phyloP scores from a whole-genome alignment of 2,329 filamentous ascomycete species.

The Xylaria sp. region DNA sequence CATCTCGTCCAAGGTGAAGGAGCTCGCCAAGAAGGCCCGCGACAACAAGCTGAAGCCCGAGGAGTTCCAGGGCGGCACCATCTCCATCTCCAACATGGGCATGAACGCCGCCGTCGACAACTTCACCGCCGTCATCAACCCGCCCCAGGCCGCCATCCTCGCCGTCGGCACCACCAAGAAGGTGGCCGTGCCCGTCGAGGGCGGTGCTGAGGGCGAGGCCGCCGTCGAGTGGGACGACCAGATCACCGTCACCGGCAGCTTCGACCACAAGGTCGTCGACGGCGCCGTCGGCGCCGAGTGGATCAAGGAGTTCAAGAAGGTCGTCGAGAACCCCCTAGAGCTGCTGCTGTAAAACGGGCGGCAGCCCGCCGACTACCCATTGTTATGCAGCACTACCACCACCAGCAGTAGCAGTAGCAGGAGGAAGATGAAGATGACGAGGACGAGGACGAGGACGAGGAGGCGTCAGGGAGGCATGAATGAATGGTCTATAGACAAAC shows the following conservation, averaged over 20 bases:
- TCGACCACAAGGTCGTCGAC: conserved; percentile 99
- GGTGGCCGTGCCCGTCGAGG: conserved; percentile 85
- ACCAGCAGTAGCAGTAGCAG: conserved; percentile 1
- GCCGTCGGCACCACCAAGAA: conserved; percentile 94
- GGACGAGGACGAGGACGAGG: conserved; percentile 8
- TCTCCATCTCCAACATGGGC: conserved; percentile 99
- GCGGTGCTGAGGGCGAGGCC: conserved; percentile 81
- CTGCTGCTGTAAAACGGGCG: conserved; percentile 84
- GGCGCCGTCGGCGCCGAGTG: conserved; percentile 96
- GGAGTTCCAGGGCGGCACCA: conserved; percentile 98
- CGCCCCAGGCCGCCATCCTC: conserved; percentile 92
- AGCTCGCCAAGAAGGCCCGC: conserved; percentile 92
- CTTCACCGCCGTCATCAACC: conserved; percentile 99
- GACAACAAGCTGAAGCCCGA: conserved; percentile 99
- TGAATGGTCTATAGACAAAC: conserved; percentile 36
- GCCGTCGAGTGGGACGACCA: conserved; percentile 93
- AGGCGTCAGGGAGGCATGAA: conserved; percentile 37
- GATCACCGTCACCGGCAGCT: conserved; percentile 91
- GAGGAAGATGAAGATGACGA: no score
- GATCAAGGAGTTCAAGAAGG: conserved; percentile 96
- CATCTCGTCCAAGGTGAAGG: conserved; percentile 90
- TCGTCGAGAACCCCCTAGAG: conserved; percentile 94
- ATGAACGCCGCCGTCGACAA: conserved; percentile 97
- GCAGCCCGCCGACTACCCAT: no score
- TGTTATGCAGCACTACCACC: no score